Conservation (phyloP, 2,329 filamentous ascomycete species). For the Colletotrichum sp. region DNA sequence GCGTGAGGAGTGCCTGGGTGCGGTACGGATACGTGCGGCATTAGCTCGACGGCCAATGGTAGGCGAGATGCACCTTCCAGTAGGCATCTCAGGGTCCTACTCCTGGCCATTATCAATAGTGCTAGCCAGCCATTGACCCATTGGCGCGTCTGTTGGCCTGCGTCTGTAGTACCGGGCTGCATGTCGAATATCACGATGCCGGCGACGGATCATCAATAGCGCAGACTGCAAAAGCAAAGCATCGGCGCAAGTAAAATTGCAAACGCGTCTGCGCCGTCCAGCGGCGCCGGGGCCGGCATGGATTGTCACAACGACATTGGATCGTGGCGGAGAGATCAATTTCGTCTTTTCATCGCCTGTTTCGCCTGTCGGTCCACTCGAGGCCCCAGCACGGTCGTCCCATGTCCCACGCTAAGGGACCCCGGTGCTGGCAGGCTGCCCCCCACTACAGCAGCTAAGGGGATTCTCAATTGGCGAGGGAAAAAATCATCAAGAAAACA, state of each 20-base stretch:
- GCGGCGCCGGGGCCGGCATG: neutral
- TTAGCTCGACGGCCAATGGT: neutral
- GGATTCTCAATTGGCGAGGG: neutral
- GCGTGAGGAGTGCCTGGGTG: neutral
- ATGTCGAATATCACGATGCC: neutral
- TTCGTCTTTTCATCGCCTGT: conserved; percentile 19
- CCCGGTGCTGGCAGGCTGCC: neutral
- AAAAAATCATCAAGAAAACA: neutral
- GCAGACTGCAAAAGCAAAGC: conserved; percentile 15
- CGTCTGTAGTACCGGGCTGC: neutral
- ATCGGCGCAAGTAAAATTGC: conserved; percentile 11
- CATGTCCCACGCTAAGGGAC: conserved; percentile 14
- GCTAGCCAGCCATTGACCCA: neutral
- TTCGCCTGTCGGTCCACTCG: conserved; percentile 14
- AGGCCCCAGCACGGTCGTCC: conserved; percentile 10
- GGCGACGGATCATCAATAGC: conserved; percentile 11
- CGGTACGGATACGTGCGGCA: neutral
- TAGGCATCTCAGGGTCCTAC: neutral
- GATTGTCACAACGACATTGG: conserved; percentile 18
- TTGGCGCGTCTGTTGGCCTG: neutral
- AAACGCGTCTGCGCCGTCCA: neutral
- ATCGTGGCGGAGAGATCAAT: conserved; percentile 19
- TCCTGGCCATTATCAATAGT: neutral
- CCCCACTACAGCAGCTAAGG: neutral
- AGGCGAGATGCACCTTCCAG: neutral